These are phyloP conservation scores for Aspergillus sp. DNA, from an alignment of 2,329 filamentous ascomycete species.

Conservation along the genomic window DNA sequence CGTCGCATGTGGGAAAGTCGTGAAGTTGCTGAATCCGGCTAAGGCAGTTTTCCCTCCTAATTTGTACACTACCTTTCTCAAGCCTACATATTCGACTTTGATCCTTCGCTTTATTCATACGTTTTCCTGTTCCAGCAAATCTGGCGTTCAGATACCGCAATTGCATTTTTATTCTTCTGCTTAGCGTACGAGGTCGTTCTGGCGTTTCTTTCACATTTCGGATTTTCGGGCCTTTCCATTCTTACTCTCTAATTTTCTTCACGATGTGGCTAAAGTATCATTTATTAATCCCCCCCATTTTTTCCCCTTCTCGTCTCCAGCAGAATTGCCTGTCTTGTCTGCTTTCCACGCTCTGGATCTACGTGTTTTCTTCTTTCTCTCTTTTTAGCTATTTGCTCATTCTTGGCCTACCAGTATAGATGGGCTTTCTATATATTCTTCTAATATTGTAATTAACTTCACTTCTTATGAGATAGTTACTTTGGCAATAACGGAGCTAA, in stretches of 20 bases:
- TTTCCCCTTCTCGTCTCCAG: too few species aligned
- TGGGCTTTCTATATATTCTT: neutral
- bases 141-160: neutral
- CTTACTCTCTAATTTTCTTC: neutral
- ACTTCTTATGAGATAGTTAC: neutral
- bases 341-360: neutral
- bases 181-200: conserved; percentile 14
- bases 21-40: conserved; percentile 39
- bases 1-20: conserved; percentile 46
- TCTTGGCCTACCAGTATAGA: neutral
- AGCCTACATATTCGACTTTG: neutral
- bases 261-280: neutral
- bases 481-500: neutral
- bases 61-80: neutral
- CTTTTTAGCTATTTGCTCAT: neutral
- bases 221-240: neutral
- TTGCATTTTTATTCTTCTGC: conserved; percentile 8
- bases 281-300: neutral
- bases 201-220: conserved; percentile 4
- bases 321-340: neutral
- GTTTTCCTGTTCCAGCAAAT: neutral
- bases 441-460: conserved; percentile 3
- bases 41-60: conserved; percentile 9
- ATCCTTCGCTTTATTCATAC: conserved; percentile 2
- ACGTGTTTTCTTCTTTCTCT: neutral